A percentile compares a stretch with the other conserved stretches of the same genome.
Evolutionary conservation across 1,284 basidiomycete species (phyloP).

Genomic region (Pisolithus thermaeus): DNA sequence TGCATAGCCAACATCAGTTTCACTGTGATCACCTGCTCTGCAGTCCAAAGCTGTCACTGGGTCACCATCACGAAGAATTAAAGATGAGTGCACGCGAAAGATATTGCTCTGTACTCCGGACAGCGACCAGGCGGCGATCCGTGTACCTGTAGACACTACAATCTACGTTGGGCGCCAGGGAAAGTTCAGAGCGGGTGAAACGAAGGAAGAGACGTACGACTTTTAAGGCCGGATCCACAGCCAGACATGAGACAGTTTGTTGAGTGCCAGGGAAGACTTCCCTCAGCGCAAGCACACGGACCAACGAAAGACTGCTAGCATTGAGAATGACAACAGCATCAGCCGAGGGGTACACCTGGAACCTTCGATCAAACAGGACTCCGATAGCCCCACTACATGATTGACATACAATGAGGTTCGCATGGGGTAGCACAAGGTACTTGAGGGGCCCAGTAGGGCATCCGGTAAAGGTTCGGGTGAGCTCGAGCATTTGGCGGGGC

Average conservation of each 20-base stretch:
- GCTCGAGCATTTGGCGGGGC: conserved; percentile 46
- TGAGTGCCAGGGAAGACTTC: conserved; percentile 64
- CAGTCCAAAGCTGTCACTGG: conserved; percentile 59
- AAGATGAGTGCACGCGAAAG: conserved; percentile 78
- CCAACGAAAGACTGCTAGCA: conserved; percentile 53
- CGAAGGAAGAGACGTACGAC: conserved; percentile 45
- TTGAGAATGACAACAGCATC: conserved; percentile 65
- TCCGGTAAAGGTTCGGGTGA: conserved; percentile 52
- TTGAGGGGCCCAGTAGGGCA: conserved; percentile 52
- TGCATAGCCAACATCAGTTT: background rate
- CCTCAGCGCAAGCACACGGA: conserved; percentile 67
- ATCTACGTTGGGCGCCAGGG: conserved; percentile 40
- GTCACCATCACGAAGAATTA: conserved; percentile 51
- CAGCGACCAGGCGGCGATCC: conserved; percentile 68
- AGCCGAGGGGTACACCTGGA: conserved; percentile 64
- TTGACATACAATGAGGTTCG: conserved; percentile 52
- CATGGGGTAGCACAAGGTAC: conserved; percentile 48
- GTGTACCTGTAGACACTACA: conserved; percentile 58
- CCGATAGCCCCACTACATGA: background rate
- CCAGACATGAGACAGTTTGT: conserved; percentile 51
- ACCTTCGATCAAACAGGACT: background rate
- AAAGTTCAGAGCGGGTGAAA: conserved; percentile 8
- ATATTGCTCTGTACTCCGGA: conserved; percentile 53
- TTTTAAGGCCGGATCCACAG: conserved; percentile 71
- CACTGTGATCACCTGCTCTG: conserved; percentile 49